Evolutionary conservation across 2,329 filamentous ascomycete genomes (phyloP).

Genomic region (Bipolaris oryzae): DNA sequence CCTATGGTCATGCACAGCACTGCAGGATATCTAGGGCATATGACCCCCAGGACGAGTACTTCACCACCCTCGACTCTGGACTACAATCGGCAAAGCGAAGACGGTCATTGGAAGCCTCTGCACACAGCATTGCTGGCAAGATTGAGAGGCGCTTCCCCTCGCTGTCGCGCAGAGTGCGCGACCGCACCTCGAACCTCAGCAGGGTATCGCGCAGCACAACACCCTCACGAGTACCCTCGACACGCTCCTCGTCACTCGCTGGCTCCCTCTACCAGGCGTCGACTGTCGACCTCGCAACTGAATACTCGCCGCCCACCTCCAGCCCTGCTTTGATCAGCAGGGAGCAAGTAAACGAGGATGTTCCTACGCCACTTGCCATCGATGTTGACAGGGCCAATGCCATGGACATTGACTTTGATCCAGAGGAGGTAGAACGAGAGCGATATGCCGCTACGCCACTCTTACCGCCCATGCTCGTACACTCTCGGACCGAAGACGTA

Average conservation of each 20-base stretch:
- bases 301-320: conserved; percentile 33
- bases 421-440: conserved; percentile 59
- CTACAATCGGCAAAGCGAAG: conserved; percentile 63
- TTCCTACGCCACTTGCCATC: conserved; percentile 43
- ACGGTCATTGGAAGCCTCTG: conserved; percentile 63
- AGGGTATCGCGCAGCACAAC: conserved; percentile 49
- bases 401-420: conserved; percentile 58
- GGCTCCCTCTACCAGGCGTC: conserved; percentile 58
- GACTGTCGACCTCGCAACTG: conserved; percentile 47
- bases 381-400: conserved; percentile 53
- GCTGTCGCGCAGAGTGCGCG: conserved; percentile 61
- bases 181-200: conserved; percentile 52
- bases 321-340: conserved; percentile 35
- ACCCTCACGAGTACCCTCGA: conserved; percentile 66
- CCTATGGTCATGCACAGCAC: conserved; percentile 59
- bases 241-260: conserved; percentile 79
- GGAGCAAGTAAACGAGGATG: conserved; percentile 44
- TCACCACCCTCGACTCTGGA: conserved; percentile 65
- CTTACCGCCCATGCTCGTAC: conserved; percentile 78
- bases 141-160: conserved; percentile 66
- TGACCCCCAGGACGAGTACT: conserved; percentile 66
- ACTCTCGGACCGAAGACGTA: conserved; percentile 59
- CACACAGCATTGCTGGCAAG: conserved; percentile 68
- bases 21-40: conserved; percentile 62
- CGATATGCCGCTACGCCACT: conserved; percentile 80